Evolutionary conservation across 805 yeast species (phyloP).

Genomic region (Barnettozyma californica): DNA sequence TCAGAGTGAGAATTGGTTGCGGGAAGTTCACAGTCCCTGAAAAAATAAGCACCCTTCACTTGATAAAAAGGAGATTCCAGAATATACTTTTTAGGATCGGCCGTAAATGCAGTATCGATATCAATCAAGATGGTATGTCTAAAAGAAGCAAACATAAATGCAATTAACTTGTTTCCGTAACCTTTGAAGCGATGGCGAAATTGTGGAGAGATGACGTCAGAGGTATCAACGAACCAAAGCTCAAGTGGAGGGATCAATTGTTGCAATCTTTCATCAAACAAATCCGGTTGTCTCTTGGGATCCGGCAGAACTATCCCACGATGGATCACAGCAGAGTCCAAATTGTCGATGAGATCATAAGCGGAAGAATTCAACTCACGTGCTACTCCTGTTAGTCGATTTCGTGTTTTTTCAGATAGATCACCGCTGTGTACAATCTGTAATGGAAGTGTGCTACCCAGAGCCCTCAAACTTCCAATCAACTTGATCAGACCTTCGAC

Average conservation of each 20-base stretch:
- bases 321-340: slow-evolving; percentile 1
- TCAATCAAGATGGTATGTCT: slow-evolving; percentile 45
- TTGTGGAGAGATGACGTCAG: slow-evolving; percentile 17
- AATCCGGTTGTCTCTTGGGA: neutral
- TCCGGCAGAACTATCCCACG: slow-evolving; percentile 5
- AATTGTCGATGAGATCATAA: slow-evolving; percentile 11
- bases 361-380: slow-evolving; percentile 13
- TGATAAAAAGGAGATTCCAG: slow-evolving; percentile 30
- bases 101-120: slow-evolving; percentile 43
- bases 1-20: slow-evolving; percentile 21
- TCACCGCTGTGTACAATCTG: slow-evolving; percentile 35
- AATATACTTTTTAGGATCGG: slow-evolving; percentile 32
- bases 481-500: slow-evolving; percentile 24
- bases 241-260: slow-evolving; percentile 29
- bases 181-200: slow-evolving; percentile 27
- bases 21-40: slow-evolving; percentile 40
- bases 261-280: slow-evolving; percentile 4
- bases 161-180: slow-evolving; percentile 43
- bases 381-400: slow-evolving; percentile 31
- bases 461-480: slow-evolving; percentile 36
- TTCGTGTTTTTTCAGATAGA: slow-evolving; percentile 27
- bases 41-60: slow-evolving; percentile 35
- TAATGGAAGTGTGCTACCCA: slow-evolving; percentile 34
- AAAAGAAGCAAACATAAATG: slow-evolving; percentile 43
- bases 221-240: slow-evolving; percentile 36